These are phyloP conservation scores for Chaetothyriales sp. DNA, from an alignment of 2,329 filamentous ascomycete genomes.

Conservation along the genomic window DNA sequence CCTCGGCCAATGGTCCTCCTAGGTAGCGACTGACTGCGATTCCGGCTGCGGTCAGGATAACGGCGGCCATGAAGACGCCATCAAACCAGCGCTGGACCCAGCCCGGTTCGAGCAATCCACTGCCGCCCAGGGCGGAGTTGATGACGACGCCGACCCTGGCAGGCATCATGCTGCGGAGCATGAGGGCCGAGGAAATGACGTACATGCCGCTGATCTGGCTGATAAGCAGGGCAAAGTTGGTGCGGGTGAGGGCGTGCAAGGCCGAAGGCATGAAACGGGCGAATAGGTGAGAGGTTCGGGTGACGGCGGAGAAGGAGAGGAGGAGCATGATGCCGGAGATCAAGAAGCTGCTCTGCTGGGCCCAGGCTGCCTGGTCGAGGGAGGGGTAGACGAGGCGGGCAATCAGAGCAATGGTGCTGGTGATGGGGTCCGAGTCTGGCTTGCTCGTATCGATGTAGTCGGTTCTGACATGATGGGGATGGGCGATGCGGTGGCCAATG, in stretches of 20 bases:
- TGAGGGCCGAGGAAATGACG: conserved; percentile 64
- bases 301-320: conserved; percentile 64
- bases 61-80: conserved; percentile 65
- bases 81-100: conserved; percentile 81
- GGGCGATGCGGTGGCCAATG: conserved; percentile 45
- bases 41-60: conserved; percentile 51
- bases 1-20: conserved; percentile 32
- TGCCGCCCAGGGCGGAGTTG: conserved; percentile 53
- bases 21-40: conserved; percentile 60
- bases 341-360: conserved; percentile 70
- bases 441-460: conserved; percentile 28
- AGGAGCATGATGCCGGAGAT: conserved; percentile 72
- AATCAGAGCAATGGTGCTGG: conserved; percentile 64
- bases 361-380: conserved; percentile 70
- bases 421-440: conserved; percentile 65
- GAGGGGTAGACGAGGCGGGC: conserved; percentile 74
- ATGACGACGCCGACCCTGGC: conserved; percentile 64
- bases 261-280: conserved; percentile 56
- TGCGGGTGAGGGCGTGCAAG: conserved; percentile 59
- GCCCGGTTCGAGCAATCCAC: conserved; percentile 54
- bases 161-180: conserved; percentile 66
- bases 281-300: conserved; percentile 77
- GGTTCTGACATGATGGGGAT: conserved; percentile 29
- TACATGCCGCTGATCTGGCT: conserved; percentile 74
- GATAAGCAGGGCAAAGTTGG: conserved; percentile 64